Percentiles rank a stretch among this genome's conserved stretches.
Conservation (phyloP, 116 monocot species). For the Phalaenopsis hybrid region DNA sequence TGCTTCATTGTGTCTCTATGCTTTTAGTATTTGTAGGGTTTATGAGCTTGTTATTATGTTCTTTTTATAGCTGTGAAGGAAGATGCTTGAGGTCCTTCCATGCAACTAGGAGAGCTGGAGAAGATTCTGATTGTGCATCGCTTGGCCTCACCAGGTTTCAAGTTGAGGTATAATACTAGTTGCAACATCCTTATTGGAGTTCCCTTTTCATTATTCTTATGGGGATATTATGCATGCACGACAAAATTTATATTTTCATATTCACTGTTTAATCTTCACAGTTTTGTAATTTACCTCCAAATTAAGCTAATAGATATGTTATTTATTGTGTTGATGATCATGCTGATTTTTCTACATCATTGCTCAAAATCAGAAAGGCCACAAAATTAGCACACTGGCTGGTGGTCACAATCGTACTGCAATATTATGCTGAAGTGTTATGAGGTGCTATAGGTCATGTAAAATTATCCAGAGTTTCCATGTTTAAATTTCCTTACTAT, state of each 20-base stretch:
- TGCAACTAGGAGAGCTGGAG: constrained; percentile 46
- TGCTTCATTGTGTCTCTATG: neutral
- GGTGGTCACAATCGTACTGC: neutral
- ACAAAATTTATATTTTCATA: neutral
- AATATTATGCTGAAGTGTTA: neutral
- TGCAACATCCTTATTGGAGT: constrained; percentile 2
- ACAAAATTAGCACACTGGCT: neutral
- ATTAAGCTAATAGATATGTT: neutral
- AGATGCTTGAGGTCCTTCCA: constrained; percentile 93
- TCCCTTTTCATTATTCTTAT: neutral
- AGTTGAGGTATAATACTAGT: constrained; percentile 43
- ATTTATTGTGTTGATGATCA: too few relatives aligned
- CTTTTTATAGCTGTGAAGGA: constrained; percentile 72
- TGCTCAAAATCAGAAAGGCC: neutral
- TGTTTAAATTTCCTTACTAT: neutral
- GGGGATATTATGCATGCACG: neutral
- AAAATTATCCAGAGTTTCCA: neutral
- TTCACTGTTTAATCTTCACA: neutral
- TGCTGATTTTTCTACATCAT: neutral
- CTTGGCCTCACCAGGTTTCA: constrained; percentile 60
- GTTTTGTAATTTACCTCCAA: neutral
- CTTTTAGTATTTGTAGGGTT: neutral
- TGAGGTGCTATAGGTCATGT: neutral
- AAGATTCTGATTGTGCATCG: constrained; percentile 51
- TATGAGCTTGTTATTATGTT: constrained; percentile 1